Evolutionary conservation across 2,329 filamentous ascomycete genomes (phyloP).

Genomic region (Drechslerella coelobrocha): DNA sequence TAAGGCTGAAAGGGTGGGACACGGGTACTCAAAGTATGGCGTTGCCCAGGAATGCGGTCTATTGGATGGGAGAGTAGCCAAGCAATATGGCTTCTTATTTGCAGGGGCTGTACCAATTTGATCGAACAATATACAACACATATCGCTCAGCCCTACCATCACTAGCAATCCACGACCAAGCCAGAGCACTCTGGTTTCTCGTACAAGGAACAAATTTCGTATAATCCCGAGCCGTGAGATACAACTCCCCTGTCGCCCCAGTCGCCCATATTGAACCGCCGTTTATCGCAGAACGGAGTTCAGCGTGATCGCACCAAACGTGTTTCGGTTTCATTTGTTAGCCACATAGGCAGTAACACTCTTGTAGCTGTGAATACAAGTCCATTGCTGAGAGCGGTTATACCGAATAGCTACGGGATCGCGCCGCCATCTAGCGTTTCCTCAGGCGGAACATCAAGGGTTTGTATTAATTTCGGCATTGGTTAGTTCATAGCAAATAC

Average conservation of each 20-base stretch:
- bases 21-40: too few relatives aligned
- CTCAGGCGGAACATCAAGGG: too few relatives aligned
- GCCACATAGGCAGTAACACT: neutral
- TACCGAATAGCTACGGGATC: constrained; percentile 12
- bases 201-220: constrained; percentile 10
- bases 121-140: too few relatives aligned
- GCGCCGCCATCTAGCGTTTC: constrained; percentile 5
- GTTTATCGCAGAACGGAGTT: constrained; percentile 11
- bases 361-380: neutral
- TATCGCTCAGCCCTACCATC: too few relatives aligned
- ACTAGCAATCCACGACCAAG: constrained; percentile 1
- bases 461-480: neutral
- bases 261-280: neutral
- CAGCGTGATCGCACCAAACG: constrained; percentile 9
- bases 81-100: too few relatives aligned
- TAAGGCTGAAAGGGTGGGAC: too few relatives aligned
- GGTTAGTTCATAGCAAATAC: neutral
- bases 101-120: too few relatives aligned
- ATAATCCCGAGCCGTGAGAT: constrained; percentile 1
- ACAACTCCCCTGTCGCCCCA: neutral
- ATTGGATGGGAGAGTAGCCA: too few relatives aligned
- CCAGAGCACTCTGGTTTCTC: constrained; percentile 6
- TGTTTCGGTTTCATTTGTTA: constrained; percentile 8
- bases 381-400: constrained; percentile 1
- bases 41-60: too few relatives aligned